These are phyloP conservation scores for Didymella exigua DNA, from an alignment of 2,329 filamentous ascomycete genomes.

Conservation along the genomic window DNA sequence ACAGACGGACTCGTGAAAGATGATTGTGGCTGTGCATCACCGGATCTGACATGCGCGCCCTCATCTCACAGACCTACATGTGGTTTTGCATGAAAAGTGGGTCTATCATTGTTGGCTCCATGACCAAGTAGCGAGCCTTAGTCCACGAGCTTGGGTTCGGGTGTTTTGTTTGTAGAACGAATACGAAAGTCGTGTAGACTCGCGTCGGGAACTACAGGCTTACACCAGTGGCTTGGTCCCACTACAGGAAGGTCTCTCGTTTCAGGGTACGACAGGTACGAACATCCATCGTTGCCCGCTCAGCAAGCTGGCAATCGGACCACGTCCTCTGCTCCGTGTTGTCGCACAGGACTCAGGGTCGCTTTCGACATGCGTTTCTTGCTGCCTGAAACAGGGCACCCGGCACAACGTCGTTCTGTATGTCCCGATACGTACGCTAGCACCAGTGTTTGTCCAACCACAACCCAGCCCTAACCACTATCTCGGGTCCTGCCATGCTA, in stretches of 20 bases:
- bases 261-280: conserved; percentile 11
- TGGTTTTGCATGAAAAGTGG: not conserved
- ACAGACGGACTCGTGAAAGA: not conserved
- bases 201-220: not conserved
- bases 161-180: not conserved
- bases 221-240: conserved; percentile 10
- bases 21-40: conserved; percentile 3
- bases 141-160: not conserved
- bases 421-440: conserved; percentile 6
- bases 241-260: conserved; percentile 1
- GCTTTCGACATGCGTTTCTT: not conserved
- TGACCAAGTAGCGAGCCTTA: not conserved
- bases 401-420: conserved; percentile 2
- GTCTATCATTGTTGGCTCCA: not conserved
- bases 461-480: conserved; percentile 43
- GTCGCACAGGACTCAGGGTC: not conserved
- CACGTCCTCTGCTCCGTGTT: not conserved
- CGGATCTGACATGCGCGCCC: not conserved
- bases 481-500: conserved; percentile 24
- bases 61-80: not conserved
- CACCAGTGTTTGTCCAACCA: conserved; percentile 27
- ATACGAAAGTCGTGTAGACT: not conserved
- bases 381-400: conserved; percentile 8
- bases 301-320: not conserved
- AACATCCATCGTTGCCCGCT: not conserved